Evolutionary conservation across 306 rosid genomes (phyloP).

Genomic region (Inga laurina): DNA sequence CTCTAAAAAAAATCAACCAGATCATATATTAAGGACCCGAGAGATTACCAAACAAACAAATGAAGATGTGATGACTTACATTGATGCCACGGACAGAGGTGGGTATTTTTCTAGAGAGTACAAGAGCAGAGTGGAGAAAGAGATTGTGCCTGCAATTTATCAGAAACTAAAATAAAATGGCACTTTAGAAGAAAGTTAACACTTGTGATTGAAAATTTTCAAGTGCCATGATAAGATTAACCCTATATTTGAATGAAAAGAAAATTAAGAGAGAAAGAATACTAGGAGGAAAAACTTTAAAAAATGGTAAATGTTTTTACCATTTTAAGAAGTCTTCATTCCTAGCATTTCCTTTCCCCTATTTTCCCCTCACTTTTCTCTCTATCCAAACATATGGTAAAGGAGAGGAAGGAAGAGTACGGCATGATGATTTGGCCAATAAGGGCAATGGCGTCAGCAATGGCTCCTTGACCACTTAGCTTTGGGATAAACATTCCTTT

Average conservation of each 20-base stretch:
- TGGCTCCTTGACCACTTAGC: conserved; percentile 64
- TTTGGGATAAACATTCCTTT: conserved; percentile 74
- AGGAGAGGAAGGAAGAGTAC: conserved; percentile 40
- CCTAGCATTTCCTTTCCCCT: no score
- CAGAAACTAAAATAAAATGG: background rate
- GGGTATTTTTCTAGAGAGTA: conserved; percentile 79
- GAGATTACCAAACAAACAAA: background rate
- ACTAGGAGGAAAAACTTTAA: no score
- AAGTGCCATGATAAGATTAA: background rate
- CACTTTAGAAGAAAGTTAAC: background rate
- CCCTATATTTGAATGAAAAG: no score
- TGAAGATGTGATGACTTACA: conserved; percentile 38
- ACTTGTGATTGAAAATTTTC: background rate
- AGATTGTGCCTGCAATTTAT: conserved; percentile 77
- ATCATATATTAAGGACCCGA: no score
- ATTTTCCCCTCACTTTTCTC: no score
- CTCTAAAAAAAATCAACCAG: no score
- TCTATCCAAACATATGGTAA: no score
- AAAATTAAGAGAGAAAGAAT: no score
- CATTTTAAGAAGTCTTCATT: no score
- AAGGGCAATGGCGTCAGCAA: conserved; percentile 84
- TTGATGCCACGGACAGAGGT: conserved; percentile 74
- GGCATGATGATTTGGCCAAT: conserved; percentile 94
- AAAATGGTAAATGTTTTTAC: no score
- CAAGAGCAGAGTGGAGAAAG: conserved; percentile 91